A percentile compares a stretch with the other conserved stretches of the same genome.
phyloP scores from a whole-genome alignment of 164 flowering plant species.

The Hamamelis virginiana region DNA sequence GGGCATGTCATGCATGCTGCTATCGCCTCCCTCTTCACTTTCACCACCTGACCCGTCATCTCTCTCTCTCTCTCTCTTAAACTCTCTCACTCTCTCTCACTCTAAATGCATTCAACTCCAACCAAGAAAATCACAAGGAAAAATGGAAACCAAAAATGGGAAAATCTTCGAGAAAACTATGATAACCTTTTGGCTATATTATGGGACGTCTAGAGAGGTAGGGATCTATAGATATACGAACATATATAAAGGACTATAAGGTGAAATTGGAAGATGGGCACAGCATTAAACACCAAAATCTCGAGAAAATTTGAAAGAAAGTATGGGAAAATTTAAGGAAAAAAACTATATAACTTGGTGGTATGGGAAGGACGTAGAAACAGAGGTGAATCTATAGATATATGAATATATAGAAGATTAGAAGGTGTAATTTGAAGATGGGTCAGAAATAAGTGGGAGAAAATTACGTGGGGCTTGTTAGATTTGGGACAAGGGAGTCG shows the following conservation, averaged over 20 bases:
- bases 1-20: slow-evolving; percentile 92
- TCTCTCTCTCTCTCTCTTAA: slow-evolving; percentile 3
- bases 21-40: slow-evolving; percentile 60
- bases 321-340: no score
- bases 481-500: slow-evolving; percentile 8
- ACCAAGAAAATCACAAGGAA: background rate
- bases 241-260: slow-evolving; percentile 5
- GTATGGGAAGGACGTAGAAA: no score
- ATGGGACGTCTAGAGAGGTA: background rate
- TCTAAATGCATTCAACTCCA: slow-evolving; percentile 10
- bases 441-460: slow-evolving; percentile 5
- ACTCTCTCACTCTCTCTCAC: slow-evolving; percentile 12
- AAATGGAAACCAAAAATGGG: background rate
- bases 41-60: slow-evolving; percentile 67
- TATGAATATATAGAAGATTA: background rate
- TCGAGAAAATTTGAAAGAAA: no score
- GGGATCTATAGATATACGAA: background rate
- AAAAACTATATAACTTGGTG: no score
- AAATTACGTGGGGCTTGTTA: slow-evolving; percentile 21
- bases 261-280: slow-evolving; percentile 22
- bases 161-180: no score
- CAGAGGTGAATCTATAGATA: background rate
- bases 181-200: no score
- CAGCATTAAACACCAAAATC: no score
- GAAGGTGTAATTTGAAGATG: slow-evolving; percentile 19